Evolutionary conservation across 163 green algal species (phyloP).

Genomic region (Trebouxiophyceae sp.): DNA sequence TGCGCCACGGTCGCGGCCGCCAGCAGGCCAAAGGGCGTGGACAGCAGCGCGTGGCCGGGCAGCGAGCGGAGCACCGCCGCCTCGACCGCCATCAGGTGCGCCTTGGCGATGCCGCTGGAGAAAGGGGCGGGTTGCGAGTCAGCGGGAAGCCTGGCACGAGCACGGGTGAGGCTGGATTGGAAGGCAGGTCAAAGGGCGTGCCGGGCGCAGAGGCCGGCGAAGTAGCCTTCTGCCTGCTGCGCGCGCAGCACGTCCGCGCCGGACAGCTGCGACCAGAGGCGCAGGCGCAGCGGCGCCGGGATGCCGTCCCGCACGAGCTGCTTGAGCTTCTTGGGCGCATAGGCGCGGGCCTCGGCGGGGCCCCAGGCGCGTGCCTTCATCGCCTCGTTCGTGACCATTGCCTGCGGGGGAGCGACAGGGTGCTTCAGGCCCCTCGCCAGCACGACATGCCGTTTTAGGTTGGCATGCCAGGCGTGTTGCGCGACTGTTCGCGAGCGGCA

Average conservation of each 20-base stretch:
- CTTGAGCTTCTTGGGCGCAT: conserved; percentile 10
- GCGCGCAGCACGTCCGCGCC: conserved; percentile 4
- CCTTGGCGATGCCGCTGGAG: no score
- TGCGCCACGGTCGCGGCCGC: not conserved
- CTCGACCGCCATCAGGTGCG: not conserved
- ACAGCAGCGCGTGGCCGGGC: not conserved
- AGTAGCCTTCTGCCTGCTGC: not conserved
- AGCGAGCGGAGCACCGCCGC: not conserved
- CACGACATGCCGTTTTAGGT: no score
- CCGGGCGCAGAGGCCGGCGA: not conserved
- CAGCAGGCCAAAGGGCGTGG: not conserved
- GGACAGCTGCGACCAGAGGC: conserved; percentile 22
- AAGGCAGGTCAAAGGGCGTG: no score
- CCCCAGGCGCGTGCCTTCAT: not conserved
- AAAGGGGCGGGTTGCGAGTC: no score
- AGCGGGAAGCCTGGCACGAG: no score
- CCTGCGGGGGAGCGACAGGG: not conserved
- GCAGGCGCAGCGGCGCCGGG: conserved; percentile 8
- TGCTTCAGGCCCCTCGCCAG: no score
- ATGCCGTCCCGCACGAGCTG: conserved; percentile 17
- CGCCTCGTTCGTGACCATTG: not conserved
- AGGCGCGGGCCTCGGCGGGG: not conserved
- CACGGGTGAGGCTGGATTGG: not conserved
- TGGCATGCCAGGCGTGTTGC: no score
- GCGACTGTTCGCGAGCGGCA: no score